Base-by-base conservation (phyloP, 2,329 filamentous ascomycete species). In the Fusarium concolor region DNA sequence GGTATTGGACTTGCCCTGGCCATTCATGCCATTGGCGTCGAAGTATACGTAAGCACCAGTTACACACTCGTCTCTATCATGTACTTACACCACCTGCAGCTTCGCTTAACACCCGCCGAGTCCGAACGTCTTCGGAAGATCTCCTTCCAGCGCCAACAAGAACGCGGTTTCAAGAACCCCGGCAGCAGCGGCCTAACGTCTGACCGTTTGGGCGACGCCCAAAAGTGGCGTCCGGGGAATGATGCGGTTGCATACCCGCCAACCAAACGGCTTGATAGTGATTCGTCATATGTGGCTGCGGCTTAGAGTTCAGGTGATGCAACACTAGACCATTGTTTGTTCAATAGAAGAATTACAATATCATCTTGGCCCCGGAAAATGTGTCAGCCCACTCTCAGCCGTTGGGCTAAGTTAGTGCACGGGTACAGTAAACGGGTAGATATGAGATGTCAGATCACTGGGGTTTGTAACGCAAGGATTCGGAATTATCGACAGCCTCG, bases 81-180 rank as follows among this genome's bases (percentile, higher is more conserved):
- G 0, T 2, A 15, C 12, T 3, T 24, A 11, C 12, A 14, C 39
- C 5, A 11, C 6, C 2, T 1, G 7, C 15, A 66, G 62, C 56
- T 66, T 10, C 63, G 45, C 1, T 17, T 66, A 6, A 66, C 56
- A 18, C 56, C 63, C 6, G 62, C 62, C 1, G 63, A 66, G 37
- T 18, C 51, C 6, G 41, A 66, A 0, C 49, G 63, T 26, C 62
- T 66, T 7, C 56, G 62, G 0, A 62, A 45, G 9, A 24, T 66
- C 2, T 66, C 62, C 0, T 53, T 33, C 4, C 45, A 62, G 15
- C 63, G 62, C 5, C 63, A 66, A 9, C 18, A 49, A 2, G 56
- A 66, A 6, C 39, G 56, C 12, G 42, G 62, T 6, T 66, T 56
- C 3, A 62, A 53, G 18, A 45, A 49, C 5, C 50, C 56, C 1